Base-by-base conservation (phyloP, 2,329 filamentous ascomycete genomes). In the Lecanosticta acicola region DNA sequence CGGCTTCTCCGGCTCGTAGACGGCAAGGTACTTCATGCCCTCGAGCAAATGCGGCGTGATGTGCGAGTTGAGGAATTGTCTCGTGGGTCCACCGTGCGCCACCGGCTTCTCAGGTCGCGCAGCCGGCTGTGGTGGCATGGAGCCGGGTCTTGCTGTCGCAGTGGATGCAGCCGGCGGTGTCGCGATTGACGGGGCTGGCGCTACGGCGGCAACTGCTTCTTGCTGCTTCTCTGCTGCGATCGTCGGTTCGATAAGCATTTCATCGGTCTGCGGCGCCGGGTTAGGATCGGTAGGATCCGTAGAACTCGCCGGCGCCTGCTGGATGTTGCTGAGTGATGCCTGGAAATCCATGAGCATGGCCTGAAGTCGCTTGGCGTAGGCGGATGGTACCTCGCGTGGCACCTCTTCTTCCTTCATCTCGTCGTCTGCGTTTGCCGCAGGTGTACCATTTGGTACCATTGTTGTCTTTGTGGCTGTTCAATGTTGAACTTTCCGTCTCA, bases 1-100 rank as follows among this genome's bases (percentile, higher is more conserved):
- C 46, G 73, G 73, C 58, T 75, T 75, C 51, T 75, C 72, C 0
- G 73, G 73, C 66, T 75, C 71, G 41, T 68, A 60, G n/a, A 68
- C 67, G 14, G 68, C 72, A 38, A 75, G 49, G 59, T 71, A 68
- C 62, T 75, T 76, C 71, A 75, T 74, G 4, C 69, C 73, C 57
- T 76, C 73, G 34, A 76, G 59, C 57, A 75, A 53, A 59, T 75
- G 67, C 43, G 72, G 73, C 35, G 72, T 76, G 26, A 75, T 65
- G 53, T 74, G 63, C 55, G 68, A 63, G 50, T 75, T 76, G 51
- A 76, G 55, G 53, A 73, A 75, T 38, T 74, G 67, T 9, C 73
- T 59, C 19, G 71, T 74, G 1, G 71, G 68, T 18, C 68, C 68
- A 4, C 73, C 73, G 50, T 76, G 72, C 16, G 70, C 64, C 32